These are phyloP conservation scores for Solanum tacnaense DNA, from an alignment of 257 asterid genomes.

Conservation along the genomic window DNA sequence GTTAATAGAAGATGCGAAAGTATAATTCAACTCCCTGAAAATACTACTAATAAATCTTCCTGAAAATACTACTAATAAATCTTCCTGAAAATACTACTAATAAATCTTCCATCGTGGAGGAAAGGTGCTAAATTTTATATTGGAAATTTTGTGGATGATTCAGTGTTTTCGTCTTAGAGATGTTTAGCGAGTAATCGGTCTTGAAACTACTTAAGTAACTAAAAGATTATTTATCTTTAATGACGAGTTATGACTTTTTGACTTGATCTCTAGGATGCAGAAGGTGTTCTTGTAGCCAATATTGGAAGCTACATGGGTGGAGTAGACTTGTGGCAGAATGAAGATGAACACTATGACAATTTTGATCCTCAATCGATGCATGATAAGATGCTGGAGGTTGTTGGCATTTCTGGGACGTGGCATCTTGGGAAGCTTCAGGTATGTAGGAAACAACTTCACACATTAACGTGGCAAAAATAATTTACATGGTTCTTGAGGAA, in stretches of 20 bases:
- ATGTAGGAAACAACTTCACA: neutral
- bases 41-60: too few relatives aligned
- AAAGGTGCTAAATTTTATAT: neutral
- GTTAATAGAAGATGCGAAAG: neutral
- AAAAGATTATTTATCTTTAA: neutral
- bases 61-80: too few relatives aligned
- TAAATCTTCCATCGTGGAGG: neutral
- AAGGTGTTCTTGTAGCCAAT: conserved; percentile 88
- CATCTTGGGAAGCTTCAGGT: conserved; percentile 99
- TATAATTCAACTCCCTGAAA: neutral
- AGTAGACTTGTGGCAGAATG: conserved; percentile 98
- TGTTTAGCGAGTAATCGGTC: neutral
- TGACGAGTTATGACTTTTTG: neutral
- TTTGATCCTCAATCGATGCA: conserved; percentile 99
- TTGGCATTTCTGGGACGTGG: conserved; percentile 96
- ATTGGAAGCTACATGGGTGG: conserved; percentile 99
- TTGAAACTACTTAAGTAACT: neutral
- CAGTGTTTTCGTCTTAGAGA: neutral
- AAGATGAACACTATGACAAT: conserved; percentile 78
- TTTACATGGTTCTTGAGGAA: neutral
- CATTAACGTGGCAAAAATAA: neutral
- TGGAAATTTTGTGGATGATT: neutral
- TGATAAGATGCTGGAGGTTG: conserved; percentile 93
- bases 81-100: too few relatives aligned
- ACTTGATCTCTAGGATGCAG: conserved; percentile 60